phyloP scores from a whole-genome alignment of 176 grass and related monocot species.

The Otatea glauca region DNA sequence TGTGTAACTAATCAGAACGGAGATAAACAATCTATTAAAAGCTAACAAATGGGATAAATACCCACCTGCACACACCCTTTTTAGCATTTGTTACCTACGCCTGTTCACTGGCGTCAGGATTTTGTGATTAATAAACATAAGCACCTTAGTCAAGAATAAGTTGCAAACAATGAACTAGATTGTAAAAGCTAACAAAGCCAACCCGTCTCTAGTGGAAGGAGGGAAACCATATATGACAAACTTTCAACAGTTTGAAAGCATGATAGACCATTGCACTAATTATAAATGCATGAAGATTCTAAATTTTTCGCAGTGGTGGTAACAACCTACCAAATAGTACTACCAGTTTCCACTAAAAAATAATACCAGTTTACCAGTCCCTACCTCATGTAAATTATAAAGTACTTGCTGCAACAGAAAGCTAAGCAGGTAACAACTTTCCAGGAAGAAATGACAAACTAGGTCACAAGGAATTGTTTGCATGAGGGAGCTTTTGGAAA shows the following conservation, averaged over 20 bases:
- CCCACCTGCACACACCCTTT: not conserved
- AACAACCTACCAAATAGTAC: not conserved
- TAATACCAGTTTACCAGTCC: not conserved
- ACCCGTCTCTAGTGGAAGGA: slow-evolving; percentile 1
- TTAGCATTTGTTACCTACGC: not conserved
- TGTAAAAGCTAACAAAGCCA: slow-evolving; percentile 8
- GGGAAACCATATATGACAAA: slow-evolving; percentile 4
- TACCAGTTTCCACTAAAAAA: not conserved
- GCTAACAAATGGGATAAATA: too few relatives aligned
- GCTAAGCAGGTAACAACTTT: not conserved
- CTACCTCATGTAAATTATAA: not conserved
- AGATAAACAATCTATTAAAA: too few relatives aligned
- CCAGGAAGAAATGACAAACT: not conserved
- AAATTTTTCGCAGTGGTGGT: not conserved
- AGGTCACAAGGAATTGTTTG: not conserved
- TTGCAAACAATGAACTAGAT: not conserved
- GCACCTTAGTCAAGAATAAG: not conserved
- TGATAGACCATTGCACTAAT: not conserved
- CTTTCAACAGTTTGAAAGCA: not conserved
- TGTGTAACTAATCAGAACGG: too few relatives aligned
- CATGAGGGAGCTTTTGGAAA: slow-evolving; percentile 9
- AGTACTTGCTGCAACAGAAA: slow-evolving; percentile 7
- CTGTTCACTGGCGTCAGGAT: not conserved
- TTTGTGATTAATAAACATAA: not conserved
- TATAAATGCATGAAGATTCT: not conserved